These are phyloP conservation scores for Pelagophyceae sp. DNA, from an alignment of 352 stramenopile species.

Conservation along the genomic window DNA sequence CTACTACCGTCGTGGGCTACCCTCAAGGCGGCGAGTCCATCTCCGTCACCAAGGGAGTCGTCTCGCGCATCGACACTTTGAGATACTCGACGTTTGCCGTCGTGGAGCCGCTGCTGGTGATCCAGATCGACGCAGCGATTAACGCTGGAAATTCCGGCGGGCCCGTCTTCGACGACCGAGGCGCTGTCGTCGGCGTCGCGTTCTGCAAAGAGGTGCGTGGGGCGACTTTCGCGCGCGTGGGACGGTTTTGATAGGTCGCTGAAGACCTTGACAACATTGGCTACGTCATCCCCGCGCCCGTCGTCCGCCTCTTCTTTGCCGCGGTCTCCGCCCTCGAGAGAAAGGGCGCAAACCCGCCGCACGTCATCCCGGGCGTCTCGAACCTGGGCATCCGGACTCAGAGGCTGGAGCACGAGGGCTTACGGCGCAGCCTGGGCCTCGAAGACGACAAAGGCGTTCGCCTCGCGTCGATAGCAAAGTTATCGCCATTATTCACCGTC, in stretches of 20 bases:
- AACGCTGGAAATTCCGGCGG: slow-evolving; percentile 83
- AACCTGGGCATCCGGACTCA: neutral
- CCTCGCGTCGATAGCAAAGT: neutral
- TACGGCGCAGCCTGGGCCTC: neutral
- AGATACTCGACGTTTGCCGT: slow-evolving; percentile 31
- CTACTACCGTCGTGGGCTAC: slow-evolving; percentile 43
- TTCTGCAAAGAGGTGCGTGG: slow-evolving; percentile 34
- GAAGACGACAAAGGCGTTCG: neutral
- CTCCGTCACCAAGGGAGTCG: slow-evolving; percentile 46
- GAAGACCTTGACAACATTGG: no score
- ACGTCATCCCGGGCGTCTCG: slow-evolving; percentile 24
- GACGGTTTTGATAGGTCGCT: no score
- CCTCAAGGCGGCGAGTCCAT: slow-evolving; percentile 46
- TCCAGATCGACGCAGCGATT: slow-evolving; percentile 86
- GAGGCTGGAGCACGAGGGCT: neutral
- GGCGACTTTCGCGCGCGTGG: no score
- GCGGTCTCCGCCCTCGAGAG: neutral
- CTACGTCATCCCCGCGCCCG: slow-evolving; percentile 38
- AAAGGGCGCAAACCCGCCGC: neutral
- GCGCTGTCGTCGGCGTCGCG: no score
- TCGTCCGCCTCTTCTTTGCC: slow-evolving; percentile 31
- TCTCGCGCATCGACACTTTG: slow-evolving; percentile 44
- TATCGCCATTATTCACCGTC: neutral
- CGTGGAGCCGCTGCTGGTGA: slow-evolving; percentile 44
- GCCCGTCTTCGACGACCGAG: slow-evolving; percentile 59